Conservation (phyloP, 805 yeast genomes). For the Starmerella scarabaei region DNA sequence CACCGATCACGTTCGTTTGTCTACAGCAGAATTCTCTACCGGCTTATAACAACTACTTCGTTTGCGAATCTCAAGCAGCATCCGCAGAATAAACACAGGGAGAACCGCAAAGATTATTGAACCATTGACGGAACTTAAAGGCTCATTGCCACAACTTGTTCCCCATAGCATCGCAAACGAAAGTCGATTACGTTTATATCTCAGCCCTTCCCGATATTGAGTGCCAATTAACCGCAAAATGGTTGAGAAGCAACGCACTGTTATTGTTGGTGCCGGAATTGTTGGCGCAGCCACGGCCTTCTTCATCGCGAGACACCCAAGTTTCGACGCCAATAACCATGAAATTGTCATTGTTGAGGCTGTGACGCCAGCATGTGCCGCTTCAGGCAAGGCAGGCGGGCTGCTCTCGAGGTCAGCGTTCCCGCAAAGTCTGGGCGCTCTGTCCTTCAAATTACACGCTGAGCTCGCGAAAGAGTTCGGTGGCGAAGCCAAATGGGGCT, state of each 20-base stretch:
- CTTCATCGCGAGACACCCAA: constrained; percentile 70
- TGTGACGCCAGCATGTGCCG: constrained; percentile 92
- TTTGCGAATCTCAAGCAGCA: no score
- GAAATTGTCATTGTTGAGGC: constrained; percentile 80
- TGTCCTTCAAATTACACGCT: constrained; percentile 75
- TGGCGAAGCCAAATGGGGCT: constrained; percentile 89
- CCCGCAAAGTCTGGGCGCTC: constrained; percentile 84
- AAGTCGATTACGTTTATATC: no score
- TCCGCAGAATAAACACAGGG: no score
- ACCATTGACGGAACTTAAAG: no score
- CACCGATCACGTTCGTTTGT: no score
- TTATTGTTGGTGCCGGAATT: constrained; percentile 58
- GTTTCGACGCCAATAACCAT: constrained; percentile 55
- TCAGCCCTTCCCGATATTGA: no score
- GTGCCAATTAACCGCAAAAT: no score
- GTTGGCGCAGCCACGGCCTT: constrained; percentile 93
- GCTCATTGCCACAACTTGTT: no score
- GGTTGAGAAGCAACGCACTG: constrained; percentile 14
- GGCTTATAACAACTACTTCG: no score
- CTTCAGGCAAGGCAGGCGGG: constrained; percentile 96
- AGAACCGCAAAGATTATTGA: no score
- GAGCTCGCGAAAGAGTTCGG: constrained; percentile 62
- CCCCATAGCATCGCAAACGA: no score
- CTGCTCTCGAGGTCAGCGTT: constrained; percentile 91
- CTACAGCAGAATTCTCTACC: no score